Evolutionary conservation across 2,329 filamentous ascomycete genomes (phyloP), one percentile per base, ranked within the genome.

Genomic region (Hirsutella thompsonii): DNA sequence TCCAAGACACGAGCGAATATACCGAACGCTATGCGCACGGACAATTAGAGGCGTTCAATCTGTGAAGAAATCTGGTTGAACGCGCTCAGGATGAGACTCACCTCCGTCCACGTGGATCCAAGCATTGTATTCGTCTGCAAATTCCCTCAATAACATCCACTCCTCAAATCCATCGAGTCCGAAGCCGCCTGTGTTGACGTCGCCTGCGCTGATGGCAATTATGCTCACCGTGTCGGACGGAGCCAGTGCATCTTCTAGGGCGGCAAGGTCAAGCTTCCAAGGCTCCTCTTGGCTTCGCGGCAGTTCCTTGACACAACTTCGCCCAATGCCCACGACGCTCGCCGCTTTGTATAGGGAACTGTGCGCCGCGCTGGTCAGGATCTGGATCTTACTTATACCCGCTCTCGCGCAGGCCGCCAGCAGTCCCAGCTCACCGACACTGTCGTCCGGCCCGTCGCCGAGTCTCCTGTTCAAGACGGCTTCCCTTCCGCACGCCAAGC

Each of bases 21-120:
- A 0, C 90, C 90, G 56, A 96, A 94, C 0, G 90, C 89, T 68
- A 20, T 18, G n/a, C 5, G n/a, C 14, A 16, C 16, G 14, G 16
- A n/a, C 29, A 2, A 32, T 11, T 2, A 5, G 29, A 11, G 16
- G 16, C 16, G 29, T n/a, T 11, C 29, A 11, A 11, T 32, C 29
- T n/a, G n/a, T n/a, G n/a, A n/a, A n/a, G n/a, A n/a, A n/a, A n/a
- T n/a, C n/a, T n/a, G n/a, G n/a, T n/a, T n/a, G n/a, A 26, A 6
- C 11, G 23, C 6, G 23, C 23, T 26, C 23, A 26, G 6, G n/a
- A 16, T 18, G n/a, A 34, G 36, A 59, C 67, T 42, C 53, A 77
- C 76, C 76, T 36, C 83, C 89, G 53, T 95, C 90, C 8, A 90
- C 79, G 58, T 96, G 90, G 32, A 95, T 70, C 89, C 89, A 95